Evolutionary conservation across 1,139 yeast species (phyloP), one percentile per base, ranked within the genome.

Genomic region (Kodamaea sp.): DNA sequence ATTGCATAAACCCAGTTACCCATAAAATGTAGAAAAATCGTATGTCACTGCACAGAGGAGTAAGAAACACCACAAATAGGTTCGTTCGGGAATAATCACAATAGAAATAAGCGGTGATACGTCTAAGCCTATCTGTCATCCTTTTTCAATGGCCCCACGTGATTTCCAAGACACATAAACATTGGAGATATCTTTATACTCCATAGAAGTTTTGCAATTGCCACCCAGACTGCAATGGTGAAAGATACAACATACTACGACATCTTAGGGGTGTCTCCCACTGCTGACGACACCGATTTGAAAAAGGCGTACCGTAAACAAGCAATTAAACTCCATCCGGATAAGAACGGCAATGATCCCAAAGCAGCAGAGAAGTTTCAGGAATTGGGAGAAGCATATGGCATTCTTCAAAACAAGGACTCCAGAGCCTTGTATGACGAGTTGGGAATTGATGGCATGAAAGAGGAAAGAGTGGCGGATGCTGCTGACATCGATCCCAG

Each of bases 401-500:
- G 72, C 7, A 51, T 70, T 5, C 61, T 70, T 29, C 67, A 57
- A 39, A 62, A 70, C 45, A 41, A 57, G 5, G 65, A 69, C 15
- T 46, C 61, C 22, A 57, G 76, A 44, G 64, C 57, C 5, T 31
- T 63, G 10, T 70, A 70, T 44, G 76, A 70, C 42, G 73, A 70
- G 38, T 48, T 66, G 26, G 76, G 76, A 4, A 57, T 60, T 20
- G 73, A 67, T 9, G 75, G 74, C 7, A 55, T 70, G 65, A 62
- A 63, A 49, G 53, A 51, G 28, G 53, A 51, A 15, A 42, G 45
- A 16, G 55, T 44, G 5, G 54, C 46, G 4, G 28, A 25, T 10
- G 57, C 43, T 3, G 49, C 47, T 3, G 55, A 51, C 8, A 42
- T 53, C 18, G 60, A 55, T 25, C 95, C 97, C 0, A 73, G 82